phyloP scores from a whole-genome alignment of 805 yeast genomes.

The Metschnikowia vanudenii region DNA sequence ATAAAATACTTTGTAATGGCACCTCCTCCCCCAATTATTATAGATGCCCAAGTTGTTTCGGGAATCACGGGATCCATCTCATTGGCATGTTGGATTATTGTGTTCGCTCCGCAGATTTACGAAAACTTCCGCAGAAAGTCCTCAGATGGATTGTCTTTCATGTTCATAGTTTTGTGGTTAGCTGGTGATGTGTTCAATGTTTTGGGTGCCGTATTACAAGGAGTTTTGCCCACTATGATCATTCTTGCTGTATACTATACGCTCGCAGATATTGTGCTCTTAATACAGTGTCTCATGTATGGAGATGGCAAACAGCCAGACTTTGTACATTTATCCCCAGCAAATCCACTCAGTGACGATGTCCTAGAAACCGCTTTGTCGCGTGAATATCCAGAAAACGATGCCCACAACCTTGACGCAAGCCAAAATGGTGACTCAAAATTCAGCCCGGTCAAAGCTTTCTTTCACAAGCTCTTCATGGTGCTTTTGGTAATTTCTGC shows the following conservation, averaged over 20 bases:
- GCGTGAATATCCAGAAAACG: constrained; percentile 29
- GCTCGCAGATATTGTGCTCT: constrained; percentile 78
- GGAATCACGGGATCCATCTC: constrained; percentile 87
- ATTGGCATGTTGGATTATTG: constrained; percentile 96
- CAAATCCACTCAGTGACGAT: constrained; percentile 76
- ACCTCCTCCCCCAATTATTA: constrained; percentile 63
- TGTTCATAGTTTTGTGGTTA: constrained; percentile 88
- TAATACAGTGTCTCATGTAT: constrained; percentile 81
- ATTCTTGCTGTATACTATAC: constrained; percentile 91
- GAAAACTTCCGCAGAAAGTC: constrained; percentile 84
- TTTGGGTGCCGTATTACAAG: constrained; percentile 85
- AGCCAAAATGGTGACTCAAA: constrained; percentile 21
- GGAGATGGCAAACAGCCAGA: constrained; percentile 64
- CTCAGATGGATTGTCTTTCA: constrained; percentile 84
- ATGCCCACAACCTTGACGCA: constrained; percentile 24
- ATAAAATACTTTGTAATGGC: constrained; percentile 32
- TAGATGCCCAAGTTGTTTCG: constrained; percentile 69
- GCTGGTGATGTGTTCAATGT: constrained; percentile 94
- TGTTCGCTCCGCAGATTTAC: constrained; percentile 94
- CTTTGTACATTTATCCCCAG: constrained; percentile 81
- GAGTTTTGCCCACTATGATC: constrained; percentile 91
- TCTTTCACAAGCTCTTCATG: constrained; percentile 44
- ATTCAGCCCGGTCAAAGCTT: constrained; percentile 23
- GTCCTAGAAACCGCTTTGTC: constrained; percentile 61
- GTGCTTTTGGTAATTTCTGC: constrained; percentile 66